Conservation (phyloP, 1,139 yeast species). For the Suhomyces atakaporum region DNA sequence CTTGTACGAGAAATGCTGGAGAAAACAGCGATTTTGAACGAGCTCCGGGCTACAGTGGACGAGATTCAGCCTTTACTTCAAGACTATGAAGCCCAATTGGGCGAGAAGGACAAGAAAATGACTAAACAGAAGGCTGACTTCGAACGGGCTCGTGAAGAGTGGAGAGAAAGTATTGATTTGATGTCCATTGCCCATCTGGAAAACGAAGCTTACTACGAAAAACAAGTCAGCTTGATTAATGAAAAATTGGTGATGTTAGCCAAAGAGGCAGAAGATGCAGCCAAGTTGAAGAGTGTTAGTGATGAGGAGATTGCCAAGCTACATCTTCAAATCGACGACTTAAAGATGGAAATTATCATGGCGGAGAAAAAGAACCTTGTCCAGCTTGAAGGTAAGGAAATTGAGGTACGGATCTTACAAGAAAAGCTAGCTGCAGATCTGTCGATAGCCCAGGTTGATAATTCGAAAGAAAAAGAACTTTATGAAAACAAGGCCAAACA, state of each 20-base stretch:
- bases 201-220: constrained; percentile 38
- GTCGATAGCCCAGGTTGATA: constrained; percentile 8
- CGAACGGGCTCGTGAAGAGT: constrained; percentile 57
- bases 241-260: constrained; percentile 9
- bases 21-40: constrained; percentile 39
- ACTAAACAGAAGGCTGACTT: constrained; percentile 46
- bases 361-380: constrained; percentile 17
- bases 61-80: constrained; percentile 49
- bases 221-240: constrained; percentile 24
- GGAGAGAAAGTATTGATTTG: constrained; percentile 57
- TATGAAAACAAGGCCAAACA: constrained; percentile 44
- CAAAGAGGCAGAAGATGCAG: constrained; percentile 7
- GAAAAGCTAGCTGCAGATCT: constrained; percentile 16
- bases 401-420: constrained; percentile 17
- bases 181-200: constrained; percentile 50
- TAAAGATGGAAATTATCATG: constrained; percentile 17
- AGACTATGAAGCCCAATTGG: constrained; percentile 45
- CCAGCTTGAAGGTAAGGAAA: constrained; percentile 19
- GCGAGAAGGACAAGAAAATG: constrained; percentile 47
- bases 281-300: constrained; percentile 3
- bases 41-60: constrained; percentile 44
- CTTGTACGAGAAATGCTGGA: constrained; percentile 35
- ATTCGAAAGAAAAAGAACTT: constrained; percentile 12
- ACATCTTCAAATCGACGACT: constrained; percentile 14
- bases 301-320: constrained; percentile 16